Conservation (phyloP, 2,329 filamentous ascomycete genomes). For the Curvularia sp. region DNA sequence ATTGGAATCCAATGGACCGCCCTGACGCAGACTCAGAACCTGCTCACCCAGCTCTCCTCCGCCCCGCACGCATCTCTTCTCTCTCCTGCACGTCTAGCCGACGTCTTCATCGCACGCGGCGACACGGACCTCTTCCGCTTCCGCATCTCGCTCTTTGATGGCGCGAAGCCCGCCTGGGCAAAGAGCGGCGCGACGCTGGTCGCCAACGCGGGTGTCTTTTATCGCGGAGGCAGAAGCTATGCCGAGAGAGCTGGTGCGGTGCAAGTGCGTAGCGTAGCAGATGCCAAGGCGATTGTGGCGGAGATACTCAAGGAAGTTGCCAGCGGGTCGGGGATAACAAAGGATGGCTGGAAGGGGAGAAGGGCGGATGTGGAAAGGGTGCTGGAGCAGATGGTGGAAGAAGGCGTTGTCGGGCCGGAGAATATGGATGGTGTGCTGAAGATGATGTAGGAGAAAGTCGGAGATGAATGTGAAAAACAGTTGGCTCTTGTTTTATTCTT, state of each 20-base stretch:
- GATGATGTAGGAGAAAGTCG: slow-evolving; percentile 5
- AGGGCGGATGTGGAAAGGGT: slow-evolving; percentile 54
- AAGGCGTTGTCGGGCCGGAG: slow-evolving; percentile 55
- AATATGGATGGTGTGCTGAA: slow-evolving; percentile 33
- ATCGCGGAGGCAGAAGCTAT: slow-evolving; percentile 44
- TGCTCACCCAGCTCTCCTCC: slow-evolving; percentile 37
- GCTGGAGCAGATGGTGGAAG: slow-evolving; percentile 61
- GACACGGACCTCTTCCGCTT: slow-evolving; percentile 48
- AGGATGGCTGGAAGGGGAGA: slow-evolving; percentile 50
- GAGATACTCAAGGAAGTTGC: slow-evolving; percentile 55
- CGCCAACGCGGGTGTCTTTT: slow-evolving; percentile 50
- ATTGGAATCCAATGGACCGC: slow-evolving; percentile 44
- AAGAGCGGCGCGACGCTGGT: slow-evolving; percentile 46
- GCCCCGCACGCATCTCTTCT: slow-evolving; percentile 26
- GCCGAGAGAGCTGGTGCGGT: slow-evolving; percentile 37
- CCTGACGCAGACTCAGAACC: slow-evolving; percentile 40
- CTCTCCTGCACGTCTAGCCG: slow-evolving; percentile 37
- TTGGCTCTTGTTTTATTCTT: too few species aligned
- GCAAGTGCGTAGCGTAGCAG: slow-evolving; percentile 55
- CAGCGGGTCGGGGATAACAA: slow-evolving; percentile 44
- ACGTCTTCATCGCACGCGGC: slow-evolving; percentile 44
- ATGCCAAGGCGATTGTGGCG: slow-evolving; percentile 58
- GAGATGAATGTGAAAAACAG: too few species aligned
- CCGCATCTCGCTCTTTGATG: slow-evolving; percentile 32
- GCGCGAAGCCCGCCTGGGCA: slow-evolving; percentile 41